phyloP scores from a whole-genome alignment of 2,329 filamentous ascomycete genomes.

The Emydomyces testavorans region DNA sequence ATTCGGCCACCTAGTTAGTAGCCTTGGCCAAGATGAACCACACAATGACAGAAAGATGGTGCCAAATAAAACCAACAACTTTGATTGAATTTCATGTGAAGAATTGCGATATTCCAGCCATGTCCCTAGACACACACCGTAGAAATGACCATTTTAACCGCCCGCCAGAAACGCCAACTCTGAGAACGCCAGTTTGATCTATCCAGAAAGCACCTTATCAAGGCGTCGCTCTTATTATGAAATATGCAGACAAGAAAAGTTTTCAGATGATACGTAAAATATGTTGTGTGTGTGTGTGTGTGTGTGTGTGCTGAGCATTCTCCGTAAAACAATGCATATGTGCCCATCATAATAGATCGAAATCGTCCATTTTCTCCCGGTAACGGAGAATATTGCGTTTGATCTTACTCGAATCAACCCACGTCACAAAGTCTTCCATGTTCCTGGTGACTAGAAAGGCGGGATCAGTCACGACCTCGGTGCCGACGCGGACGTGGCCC shows the following conservation, averaged over 20 bases:
- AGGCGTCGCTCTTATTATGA: too few relatives aligned
- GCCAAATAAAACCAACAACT: neutral
- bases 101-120: neutral
- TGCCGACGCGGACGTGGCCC: slow-evolving; percentile 83
- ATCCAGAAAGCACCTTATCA: too few relatives aligned
- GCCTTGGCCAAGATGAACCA: neutral
- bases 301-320: neutral
- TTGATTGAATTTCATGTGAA: too few relatives aligned
- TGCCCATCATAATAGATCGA: slow-evolving; percentile 62
- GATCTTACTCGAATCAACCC: slow-evolving; percentile 93
- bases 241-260: neutral
- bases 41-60: neutral
- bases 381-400: slow-evolving; percentile 94
- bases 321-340: neutral
- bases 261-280: neutral
- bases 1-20: neutral
- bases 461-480: slow-evolving; percentile 78
- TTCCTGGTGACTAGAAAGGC: slow-evolving; percentile 79
- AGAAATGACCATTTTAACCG: neutral
- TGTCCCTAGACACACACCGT: too few relatives aligned
- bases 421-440: slow-evolving; percentile 94
- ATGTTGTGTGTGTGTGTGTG: neutral
- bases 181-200: neutral
- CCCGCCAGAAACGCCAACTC: neutral
- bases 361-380: slow-evolving; percentile 88